Evolutionary conservation across 2,329 filamentous ascomycete genomes (phyloP).

Genomic region (Apiospora koreana): DNA sequence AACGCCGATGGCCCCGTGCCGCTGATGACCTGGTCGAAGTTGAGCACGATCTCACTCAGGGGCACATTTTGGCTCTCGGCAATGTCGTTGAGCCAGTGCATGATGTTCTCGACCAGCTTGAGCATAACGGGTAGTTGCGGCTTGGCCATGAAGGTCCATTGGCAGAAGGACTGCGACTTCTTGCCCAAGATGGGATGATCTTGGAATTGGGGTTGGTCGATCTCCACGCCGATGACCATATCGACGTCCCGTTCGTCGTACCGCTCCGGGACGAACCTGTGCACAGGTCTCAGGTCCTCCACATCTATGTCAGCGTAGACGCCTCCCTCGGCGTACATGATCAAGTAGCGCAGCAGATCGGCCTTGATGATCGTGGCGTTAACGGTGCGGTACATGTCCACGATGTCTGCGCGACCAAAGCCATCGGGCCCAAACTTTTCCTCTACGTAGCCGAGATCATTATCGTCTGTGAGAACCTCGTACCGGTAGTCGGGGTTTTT

Average conservation of each 20-base stretch:
- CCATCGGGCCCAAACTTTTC: constrained; percentile 66
- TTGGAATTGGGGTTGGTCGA: constrained; percentile 67
- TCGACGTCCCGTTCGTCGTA: constrained; percentile 67
- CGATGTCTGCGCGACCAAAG: constrained; percentile 67
- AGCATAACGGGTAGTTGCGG: constrained; percentile 69
- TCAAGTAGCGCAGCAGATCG: constrained; percentile 65
- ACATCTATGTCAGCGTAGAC: constrained; percentile 48
- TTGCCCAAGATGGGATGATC: constrained; percentile 66
- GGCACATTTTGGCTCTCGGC: constrained; percentile 58
- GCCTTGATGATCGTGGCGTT: constrained; percentile 67
- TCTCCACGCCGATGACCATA: constrained; percentile 70
- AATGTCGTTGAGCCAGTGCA: constrained; percentile 63
- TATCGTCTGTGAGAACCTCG: constrained; percentile 69
- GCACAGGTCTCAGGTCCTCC: constrained; percentile 40
- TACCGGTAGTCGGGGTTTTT: constrained; percentile 69
- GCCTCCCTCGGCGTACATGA: constrained; percentile 68
- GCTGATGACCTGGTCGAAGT: constrained; percentile 72
- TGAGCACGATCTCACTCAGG: constrained; percentile 62
- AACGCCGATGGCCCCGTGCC: constrained; percentile 74
- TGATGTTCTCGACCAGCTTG: constrained; percentile 66
- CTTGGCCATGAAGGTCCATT: constrained; percentile 75
- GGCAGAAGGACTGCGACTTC: constrained; percentile 71
- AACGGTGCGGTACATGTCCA: constrained; percentile 60
- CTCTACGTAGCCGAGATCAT: constrained; percentile 68
- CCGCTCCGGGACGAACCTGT: constrained; percentile 61